phyloP scores from a whole-genome alignment of 1,284 basidiomycete genomes.

The Trametes polyzona region DNA sequence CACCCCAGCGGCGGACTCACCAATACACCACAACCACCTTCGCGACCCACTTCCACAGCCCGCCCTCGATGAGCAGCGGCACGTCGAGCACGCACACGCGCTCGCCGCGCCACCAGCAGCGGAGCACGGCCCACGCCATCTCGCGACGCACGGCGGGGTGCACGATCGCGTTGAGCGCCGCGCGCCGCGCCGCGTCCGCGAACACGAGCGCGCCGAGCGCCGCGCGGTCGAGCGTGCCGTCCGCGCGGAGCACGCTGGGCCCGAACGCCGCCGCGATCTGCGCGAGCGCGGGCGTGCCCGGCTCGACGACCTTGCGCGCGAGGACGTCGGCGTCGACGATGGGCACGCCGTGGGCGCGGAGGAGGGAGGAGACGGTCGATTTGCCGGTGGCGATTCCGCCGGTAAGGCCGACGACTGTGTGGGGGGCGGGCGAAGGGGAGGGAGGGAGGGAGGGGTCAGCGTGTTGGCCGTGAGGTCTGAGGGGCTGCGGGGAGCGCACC shows the following conservation, averaged over 20 bases:
- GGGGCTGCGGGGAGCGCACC: conserved; percentile 8
- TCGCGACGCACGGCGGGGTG: conserved; percentile 86
- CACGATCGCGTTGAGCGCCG: conserved; percentile 82
- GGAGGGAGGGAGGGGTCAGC: background rate
- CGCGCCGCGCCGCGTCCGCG: conserved; percentile 72
- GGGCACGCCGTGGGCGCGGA: conserved; percentile 70
- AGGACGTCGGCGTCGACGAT: conserved; percentile 93
- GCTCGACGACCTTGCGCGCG: conserved; percentile 86
- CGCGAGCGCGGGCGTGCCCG: conserved; percentile 77
- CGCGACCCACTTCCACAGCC: conserved; percentile 85
- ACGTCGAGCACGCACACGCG: conserved; percentile 88
- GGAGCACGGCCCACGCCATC: conserved; percentile 74
- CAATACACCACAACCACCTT: conserved; percentile 89
- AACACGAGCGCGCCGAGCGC: conserved; percentile 89
- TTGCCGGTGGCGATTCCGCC: conserved; percentile 98
- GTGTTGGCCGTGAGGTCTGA: background rate
- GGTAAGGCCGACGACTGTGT: conserved; percentile 89
- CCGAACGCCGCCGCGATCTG: conserved; percentile 80
- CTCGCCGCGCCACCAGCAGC: conserved; percentile 79
- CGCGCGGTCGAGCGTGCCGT: conserved; percentile 82
- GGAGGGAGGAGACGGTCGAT: conserved; percentile 84
- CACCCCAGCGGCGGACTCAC: conserved; percentile 47
- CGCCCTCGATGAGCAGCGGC: conserved; percentile 92
- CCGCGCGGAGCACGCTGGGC: conserved; percentile 60
- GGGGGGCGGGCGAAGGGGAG: background rate